phyloP scores from a whole-genome alignment of 2,329 filamentous ascomycete genomes.

The Fusarium equiseti region DNA sequence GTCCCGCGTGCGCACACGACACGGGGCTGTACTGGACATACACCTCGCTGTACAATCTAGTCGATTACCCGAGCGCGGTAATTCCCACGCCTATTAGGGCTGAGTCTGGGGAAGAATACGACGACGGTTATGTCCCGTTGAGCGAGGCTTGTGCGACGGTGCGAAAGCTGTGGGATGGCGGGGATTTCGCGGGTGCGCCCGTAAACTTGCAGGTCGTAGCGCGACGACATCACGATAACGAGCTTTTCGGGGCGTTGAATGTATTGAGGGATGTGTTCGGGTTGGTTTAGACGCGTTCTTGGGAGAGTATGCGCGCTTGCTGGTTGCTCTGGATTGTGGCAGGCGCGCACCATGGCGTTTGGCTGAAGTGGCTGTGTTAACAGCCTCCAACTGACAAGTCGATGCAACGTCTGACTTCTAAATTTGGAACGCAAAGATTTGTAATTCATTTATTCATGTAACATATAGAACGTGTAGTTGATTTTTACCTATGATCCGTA shows the following conservation, averaged over 20 bases:
- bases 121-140: slow-evolving; percentile 41
- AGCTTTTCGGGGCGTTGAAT: slow-evolving; percentile 49
- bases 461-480: neutral
- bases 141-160: slow-evolving; percentile 50
- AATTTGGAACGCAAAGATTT: neutral
- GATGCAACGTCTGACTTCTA: neutral
- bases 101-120: slow-evolving; percentile 47
- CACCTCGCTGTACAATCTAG: slow-evolving; percentile 54
- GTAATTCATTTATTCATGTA: neutral
- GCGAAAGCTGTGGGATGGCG: slow-evolving; percentile 49
- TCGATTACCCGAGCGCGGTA: slow-evolving; percentile 53
- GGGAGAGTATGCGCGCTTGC: too few species aligned
- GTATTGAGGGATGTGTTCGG: slow-evolving; percentile 33
- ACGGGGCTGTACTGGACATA: slow-evolving; percentile 54
- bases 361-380: neutral
- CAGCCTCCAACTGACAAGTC: neutral
- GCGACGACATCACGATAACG: slow-evolving; percentile 52
- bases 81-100: slow-evolving; percentile 46
- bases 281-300: neutral
- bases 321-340: neutral
- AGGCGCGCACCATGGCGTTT: neutral
- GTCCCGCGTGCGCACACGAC: slow-evolving; percentile 54
- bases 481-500: fast-evolving
- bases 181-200: slow-evolving; percentile 52
- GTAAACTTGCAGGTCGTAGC: slow-evolving; percentile 52